These are phyloP conservation scores for Tricholoma sp. DNA, from an alignment of 768 basidiomycete species.

Conservation along the genomic window DNA sequence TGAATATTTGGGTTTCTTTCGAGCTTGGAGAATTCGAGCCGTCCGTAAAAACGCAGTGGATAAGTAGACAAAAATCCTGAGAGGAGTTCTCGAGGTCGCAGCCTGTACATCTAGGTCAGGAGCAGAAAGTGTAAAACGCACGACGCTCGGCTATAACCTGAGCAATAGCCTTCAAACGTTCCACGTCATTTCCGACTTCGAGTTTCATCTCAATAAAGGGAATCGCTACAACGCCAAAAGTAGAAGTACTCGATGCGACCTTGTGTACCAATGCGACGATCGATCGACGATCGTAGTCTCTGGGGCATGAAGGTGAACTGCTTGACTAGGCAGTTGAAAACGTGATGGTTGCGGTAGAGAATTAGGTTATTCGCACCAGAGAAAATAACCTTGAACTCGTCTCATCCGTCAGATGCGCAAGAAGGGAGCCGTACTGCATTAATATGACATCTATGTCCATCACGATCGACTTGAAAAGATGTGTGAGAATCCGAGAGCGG, in stretches of 20 bases:
- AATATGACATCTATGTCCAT: constrained; percentile 17
- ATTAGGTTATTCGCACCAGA: constrained; percentile 6
- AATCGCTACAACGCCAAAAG: constrained; percentile 14
- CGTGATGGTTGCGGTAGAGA: constrained; percentile 11
- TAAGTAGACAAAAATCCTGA: not conserved
- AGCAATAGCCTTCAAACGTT: constrained; percentile 6
- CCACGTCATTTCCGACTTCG: constrained; percentile 9
- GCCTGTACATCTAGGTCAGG: not conserved
- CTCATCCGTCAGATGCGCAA: constrained; percentile 16
- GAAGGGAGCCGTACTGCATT: constrained; percentile 17
- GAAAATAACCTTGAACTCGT: constrained; percentile 18
- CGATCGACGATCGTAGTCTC: constrained; percentile 11
- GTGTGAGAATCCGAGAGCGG: constrained; percentile 20
- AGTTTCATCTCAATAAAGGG: constrained; percentile 16
- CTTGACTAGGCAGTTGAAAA: constrained; percentile 16
- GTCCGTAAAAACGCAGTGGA: not conserved
- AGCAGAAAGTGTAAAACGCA: not conserved
- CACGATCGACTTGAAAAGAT: constrained; percentile 17
- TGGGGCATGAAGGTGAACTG: constrained; percentile 13
- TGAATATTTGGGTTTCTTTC: not conserved
- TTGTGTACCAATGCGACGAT: constrained; percentile 3
- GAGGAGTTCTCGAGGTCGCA: not conserved
- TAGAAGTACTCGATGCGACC: constrained; percentile 14
- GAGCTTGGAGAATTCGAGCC: not conserved
- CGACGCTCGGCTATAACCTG: constrained; percentile 13